These are phyloP conservation scores for Protoeuglena noctilucae DNA, from an alignment of 139 green algal species.

Conservation along the genomic window DNA sequence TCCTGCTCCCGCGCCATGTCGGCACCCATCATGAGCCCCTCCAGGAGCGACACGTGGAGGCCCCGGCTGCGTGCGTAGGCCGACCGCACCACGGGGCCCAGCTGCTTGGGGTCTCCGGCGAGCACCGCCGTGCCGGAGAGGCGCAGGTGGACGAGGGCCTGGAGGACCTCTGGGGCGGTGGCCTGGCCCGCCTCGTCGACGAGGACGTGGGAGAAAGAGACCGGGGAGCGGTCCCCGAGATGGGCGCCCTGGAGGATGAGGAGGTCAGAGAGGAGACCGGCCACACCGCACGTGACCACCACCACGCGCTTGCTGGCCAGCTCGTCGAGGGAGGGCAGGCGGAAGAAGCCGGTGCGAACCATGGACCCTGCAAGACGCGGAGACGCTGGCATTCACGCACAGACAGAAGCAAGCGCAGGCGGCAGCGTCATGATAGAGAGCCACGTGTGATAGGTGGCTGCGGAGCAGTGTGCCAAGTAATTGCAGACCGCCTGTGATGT, in stretches of 20 bases:
- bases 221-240: neutral
- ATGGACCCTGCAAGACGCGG: too few relatives aligned
- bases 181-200: slow-evolving; percentile 50
- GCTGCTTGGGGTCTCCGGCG: slow-evolving; percentile 51
- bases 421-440: too few relatives aligned
- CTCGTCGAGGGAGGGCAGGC: slow-evolving; percentile 3
- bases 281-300: slow-evolving; percentile 24
- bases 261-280: slow-evolving; percentile 12
- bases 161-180: slow-evolving; percentile 22
- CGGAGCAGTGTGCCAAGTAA: neutral
- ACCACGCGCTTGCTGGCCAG: slow-evolving; percentile 14
- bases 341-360: slow-evolving; percentile 9
- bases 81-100: slow-evolving; percentile 41
- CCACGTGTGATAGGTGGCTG: too few relatives aligned
- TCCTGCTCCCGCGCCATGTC: too few relatives aligned
- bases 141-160: slow-evolving; percentile 1
- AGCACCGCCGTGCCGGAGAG: too few relatives aligned
- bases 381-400: too few relatives aligned
- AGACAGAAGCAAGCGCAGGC: too few relatives aligned
- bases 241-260: neutral
- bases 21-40: slow-evolving; percentile 27
- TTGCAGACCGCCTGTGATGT: too few relatives aligned
- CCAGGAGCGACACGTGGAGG: slow-evolving; percentile 42
- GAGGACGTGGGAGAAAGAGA: slow-evolving; percentile 38
- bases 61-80: slow-evolving; percentile 14